Evolutionary conservation across 2,329 filamentous ascomycete genomes (phyloP), one percentile per base, ranked within the genome.

Genomic region (Neonectria ditissima): DNA sequence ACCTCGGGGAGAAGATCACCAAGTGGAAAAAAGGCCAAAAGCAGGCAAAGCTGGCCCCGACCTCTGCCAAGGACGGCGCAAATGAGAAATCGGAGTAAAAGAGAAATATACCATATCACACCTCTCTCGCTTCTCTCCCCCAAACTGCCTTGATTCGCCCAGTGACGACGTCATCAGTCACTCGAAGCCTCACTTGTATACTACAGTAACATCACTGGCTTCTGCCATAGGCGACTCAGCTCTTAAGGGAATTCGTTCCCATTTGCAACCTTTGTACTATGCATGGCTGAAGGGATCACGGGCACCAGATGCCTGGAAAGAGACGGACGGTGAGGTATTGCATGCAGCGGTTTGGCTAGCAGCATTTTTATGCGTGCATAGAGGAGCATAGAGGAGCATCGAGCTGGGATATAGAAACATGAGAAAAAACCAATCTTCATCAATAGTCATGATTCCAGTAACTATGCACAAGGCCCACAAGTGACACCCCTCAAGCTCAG

Each of bases 1-100:
- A 99, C 77, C 73, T 97, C 58, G 83, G 86, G 45, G 96, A 98
- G 77, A 99, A 99, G 84, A 82, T 89, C 65, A 81, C 81, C 66
- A 93, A 93, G 77, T 91, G 83, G 73, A 81, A 79, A 16, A 81
- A 84, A 70, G 84, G 84, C 53, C 76, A 56, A 75, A 66, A 70
- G 30, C 72, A 76, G 59, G 51, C 65, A 14, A 73, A 73, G 20
- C 59, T 67, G 39, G 58, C 55, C 5, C 37, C 18, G n/a, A 20
- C n/a, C n/a, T 10, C 16, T 20, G 37, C 37, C 16, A 41, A 58
- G 60, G 37, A 32, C 9, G 13, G 14, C 16, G 24, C 47, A 14
- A 32, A 32, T 11, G 59, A 62, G 24, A 73, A 71, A 50, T 60
- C 68, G 18, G 66, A 70, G 18, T 73, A 54, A 59, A 39, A 32